phyloP scores from a whole-genome alignment of 495 filamentous ascomycete species.

The Gamarada debralockiae region DNA sequence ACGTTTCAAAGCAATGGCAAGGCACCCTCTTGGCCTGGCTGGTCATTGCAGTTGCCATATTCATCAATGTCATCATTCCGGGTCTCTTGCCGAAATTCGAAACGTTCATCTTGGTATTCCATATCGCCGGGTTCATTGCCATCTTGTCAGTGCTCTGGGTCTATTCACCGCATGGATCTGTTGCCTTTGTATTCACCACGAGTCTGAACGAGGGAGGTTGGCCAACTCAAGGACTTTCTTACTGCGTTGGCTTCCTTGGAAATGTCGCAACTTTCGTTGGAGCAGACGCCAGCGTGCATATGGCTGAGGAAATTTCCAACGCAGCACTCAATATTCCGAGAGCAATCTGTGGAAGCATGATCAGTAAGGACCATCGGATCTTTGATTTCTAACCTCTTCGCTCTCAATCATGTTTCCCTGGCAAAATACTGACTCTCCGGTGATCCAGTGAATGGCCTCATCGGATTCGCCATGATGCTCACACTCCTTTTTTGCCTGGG shows the following conservation, averaged over 20 bases:
- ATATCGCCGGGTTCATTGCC: slow-evolving; percentile 37
- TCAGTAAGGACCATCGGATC: no score
- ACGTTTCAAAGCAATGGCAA: slow-evolving; percentile 40
- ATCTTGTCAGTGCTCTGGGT: slow-evolving; percentile 34
- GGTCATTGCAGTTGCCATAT: slow-evolving; percentile 32
- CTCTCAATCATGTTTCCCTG: no score
- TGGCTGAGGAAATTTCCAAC: slow-evolving; percentile 43
- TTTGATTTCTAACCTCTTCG: no score
- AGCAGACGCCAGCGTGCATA: slow-evolving; percentile 28
- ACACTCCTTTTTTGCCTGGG: slow-evolving; percentile 42
- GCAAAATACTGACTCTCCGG: no score
- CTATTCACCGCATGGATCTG: slow-evolving; percentile 34
- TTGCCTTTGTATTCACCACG: slow-evolving; percentile 39
- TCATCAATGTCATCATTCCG: slow-evolving; percentile 39
- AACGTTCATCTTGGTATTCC: slow-evolving; percentile 26
- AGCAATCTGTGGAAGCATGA: slow-evolving; percentile 37
- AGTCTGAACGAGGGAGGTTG: slow-evolving; percentile 39
- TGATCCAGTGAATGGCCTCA: slow-evolving; percentile 33
- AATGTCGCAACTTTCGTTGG: slow-evolving; percentile 13
- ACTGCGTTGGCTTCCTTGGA: slow-evolving; percentile 23
- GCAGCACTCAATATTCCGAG: slow-evolving; percentile 39
- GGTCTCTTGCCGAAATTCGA: slow-evolving; percentile 36
- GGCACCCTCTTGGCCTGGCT: slow-evolving; percentile 45
- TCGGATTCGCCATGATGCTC: slow-evolving; percentile 41
- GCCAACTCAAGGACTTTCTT: slow-evolving; percentile 37